phyloP scores from a whole-genome alignment of 495 filamentous ascomycete species.

The Ascobolus immersus region DNA sequence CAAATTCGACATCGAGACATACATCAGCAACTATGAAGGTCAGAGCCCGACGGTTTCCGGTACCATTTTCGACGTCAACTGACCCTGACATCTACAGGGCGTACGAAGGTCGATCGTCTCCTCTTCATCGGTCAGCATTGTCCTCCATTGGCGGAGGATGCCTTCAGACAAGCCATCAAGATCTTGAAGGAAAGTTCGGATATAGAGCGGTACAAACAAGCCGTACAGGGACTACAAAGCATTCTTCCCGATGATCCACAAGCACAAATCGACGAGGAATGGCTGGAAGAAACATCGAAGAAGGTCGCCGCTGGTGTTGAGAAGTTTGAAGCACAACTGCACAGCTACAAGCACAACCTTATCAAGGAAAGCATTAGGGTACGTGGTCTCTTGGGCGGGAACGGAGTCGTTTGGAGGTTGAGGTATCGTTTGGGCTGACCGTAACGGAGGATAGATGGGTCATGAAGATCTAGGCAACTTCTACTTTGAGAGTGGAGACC shows the following conservation, averaged over 20 bases:
- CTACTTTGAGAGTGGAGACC: constrained; percentile 38
- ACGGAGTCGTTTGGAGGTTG: not conserved
- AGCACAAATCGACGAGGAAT: constrained; percentile 36
- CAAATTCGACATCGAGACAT: constrained; percentile 79
- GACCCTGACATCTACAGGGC: constrained; percentile 3
- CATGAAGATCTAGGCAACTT: constrained; percentile 50
- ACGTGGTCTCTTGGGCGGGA: constrained; percentile 12
- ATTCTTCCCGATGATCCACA: constrained; percentile 42
- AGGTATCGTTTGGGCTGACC: not conserved
- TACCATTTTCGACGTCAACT: not conserved
- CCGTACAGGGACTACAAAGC: constrained; percentile 35
- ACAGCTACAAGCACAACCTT: constrained; percentile 88
- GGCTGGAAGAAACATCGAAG: constrained; percentile 37
- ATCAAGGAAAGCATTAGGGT: constrained; percentile 94
- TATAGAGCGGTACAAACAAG: constrained; percentile 39
- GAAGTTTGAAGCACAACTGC: constrained; percentile 55
- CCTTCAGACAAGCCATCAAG: constrained; percentile 46
- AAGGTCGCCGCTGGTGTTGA: constrained; percentile 40
- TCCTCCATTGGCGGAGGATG: constrained; percentile 50
- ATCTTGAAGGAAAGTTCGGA: constrained; percentile 62
- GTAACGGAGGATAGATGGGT: constrained; percentile 30
- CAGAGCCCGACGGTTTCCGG: not conserved
- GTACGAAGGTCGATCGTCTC: constrained; percentile 35
- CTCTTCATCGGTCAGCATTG: constrained; percentile 57
- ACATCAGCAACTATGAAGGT: constrained; percentile 81